phyloP scores from a whole-genome alignment of 1,284 basidiomycete species.

The Irpex lacteus region DNA sequence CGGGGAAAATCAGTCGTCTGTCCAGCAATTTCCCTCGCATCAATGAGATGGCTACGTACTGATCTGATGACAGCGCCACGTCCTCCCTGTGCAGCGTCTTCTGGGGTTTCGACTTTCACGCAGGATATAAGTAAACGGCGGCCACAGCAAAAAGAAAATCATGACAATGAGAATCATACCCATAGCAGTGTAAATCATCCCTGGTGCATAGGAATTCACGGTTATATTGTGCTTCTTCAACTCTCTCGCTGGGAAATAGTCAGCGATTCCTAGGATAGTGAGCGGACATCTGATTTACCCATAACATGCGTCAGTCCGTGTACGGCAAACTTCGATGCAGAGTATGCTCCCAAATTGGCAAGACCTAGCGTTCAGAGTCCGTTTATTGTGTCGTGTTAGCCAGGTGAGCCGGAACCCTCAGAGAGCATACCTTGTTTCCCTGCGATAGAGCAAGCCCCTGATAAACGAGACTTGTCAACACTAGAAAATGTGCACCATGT shows the following conservation, averaged over 20 bases:
- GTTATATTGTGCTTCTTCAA: constrained; percentile 5
- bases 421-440: neutral
- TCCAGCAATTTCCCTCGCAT: neutral
- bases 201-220: constrained; percentile 9
- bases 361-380: neutral
- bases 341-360: constrained; percentile 25
- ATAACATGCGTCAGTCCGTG: constrained; percentile 31
- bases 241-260: neutral
- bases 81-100: neutral
- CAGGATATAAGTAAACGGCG: too few species aligned
- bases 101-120: neutral
- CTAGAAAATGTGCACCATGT: neutral
- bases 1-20: too few species aligned
- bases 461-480: neutral
- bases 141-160: too few species aligned
- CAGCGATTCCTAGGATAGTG: neutral
- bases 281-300: neutral
- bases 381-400: too few species aligned
- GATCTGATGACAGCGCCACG: neutral
- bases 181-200: constrained; percentile 2
- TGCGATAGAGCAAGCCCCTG: neutral
- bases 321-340: constrained; percentile 41
- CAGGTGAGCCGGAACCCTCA: neutral
- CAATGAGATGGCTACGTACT: neutral
- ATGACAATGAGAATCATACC: neutral